Base-by-base conservation (phyloP, 768 basidiomycete species). In the Pholiota microspora region DNA sequence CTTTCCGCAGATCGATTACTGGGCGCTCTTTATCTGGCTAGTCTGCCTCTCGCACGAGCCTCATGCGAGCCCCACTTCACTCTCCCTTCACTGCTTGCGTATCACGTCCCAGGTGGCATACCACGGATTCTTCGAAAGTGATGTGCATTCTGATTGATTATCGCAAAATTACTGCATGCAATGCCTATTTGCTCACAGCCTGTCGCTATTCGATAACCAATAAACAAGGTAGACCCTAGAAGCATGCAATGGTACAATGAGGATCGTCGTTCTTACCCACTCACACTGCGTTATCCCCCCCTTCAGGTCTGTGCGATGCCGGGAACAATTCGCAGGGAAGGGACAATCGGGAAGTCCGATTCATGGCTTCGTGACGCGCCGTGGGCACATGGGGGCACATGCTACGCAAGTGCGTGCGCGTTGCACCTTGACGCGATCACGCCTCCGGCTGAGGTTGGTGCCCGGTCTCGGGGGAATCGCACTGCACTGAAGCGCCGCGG, bases 361-460 rank as follows among this genome's bases (percentile, higher is more conserved):
- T 23, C 15, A 27, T 46, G 45, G n/a, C 18, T 27, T 18, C 45
- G 36, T 49, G 48, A 49, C 48, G 48, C 48, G 48, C 48, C 48
- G 48, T 49, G 48, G 34, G 48, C 48, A 49, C 31, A 42, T 42
- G 40, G 7, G 29, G 29, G 12, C 29, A 31, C 29, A 12, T 16
- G 16, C 35, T 36, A 18, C n/a, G 13, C 35, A 16, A n/a, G n/a
- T 16, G n/a, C 35, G 35, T 36, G 35, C 13, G 35, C 35, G 3
- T 18, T 10, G 27, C 47, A 31, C 27, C 47, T 23, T 18, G 23
- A 32, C 31, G 48, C 48, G 31, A 21, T 49, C 48, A 35, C 34
- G 29, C 16, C 16, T 21, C 32, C 21, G 7, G 18, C 29, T n/a
- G 34, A 21, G 25, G 45, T 12, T 23, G 45, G 29, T 31, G 12